Evolutionary conservation across 306 rosid genomes (phyloP), one percentile per base, ranked within the genome.

Genomic region (Vigna hirtella): DNA sequence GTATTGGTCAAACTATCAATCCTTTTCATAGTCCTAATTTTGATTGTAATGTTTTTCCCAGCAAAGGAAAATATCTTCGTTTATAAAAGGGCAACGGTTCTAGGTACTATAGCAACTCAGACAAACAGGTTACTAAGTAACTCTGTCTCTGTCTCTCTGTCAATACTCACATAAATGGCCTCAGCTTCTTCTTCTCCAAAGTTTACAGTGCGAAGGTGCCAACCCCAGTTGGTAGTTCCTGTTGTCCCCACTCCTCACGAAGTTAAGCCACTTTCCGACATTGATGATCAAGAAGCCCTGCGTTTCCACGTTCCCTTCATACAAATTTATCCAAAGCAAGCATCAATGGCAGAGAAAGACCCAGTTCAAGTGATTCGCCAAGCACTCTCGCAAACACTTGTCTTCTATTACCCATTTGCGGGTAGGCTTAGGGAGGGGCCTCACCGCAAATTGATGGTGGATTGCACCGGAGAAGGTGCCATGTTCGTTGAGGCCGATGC

Each of bases 401-500:
- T 79, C 13, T 64, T 42, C 15, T 83, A 83, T 45, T 79, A 79
- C 10, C 86, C 83, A 1, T 43, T 78, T 7, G 86, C 86, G 0
- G 81, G 81, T 20, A 74, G 86, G 40, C 68, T 83, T 2, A 78
- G 80, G 47, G 86, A 79, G 13, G 83, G 69, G 0, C 62, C n/a
- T 30, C 2, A 0, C 1, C 48, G 83, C 9, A 83, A 83, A 32
- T 72, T 85, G 9, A 73, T 77, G 43, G 90, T 86, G 62, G 92
- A 86, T 12, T 88, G 90, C 49, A 4, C 67, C 4, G 73, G 42
- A 0, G 58, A 68, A 0, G 58, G 73, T 13, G 73, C 8, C 1
- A 2, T 68, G 15, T 68, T 68, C 73, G 26, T 26, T 4, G 58
- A 68, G 13, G 73, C 73, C 3, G 58, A 68, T 4, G 73, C 73